phyloP scores from a whole-genome alignment of 2,329 filamentous ascomycete species.

The Aspergillus sp. region DNA sequence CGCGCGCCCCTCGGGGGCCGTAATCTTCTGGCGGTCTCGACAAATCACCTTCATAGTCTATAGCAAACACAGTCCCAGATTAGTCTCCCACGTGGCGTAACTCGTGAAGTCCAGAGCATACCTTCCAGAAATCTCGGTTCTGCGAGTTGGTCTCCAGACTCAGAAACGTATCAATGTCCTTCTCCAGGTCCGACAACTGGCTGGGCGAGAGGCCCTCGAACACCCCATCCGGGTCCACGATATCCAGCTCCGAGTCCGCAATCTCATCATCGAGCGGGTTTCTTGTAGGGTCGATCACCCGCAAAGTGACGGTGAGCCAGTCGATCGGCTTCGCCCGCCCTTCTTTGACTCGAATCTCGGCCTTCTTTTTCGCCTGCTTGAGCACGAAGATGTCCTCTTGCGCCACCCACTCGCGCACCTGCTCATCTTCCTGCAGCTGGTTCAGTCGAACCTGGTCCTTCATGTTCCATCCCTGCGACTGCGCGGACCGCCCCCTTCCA shows the following conservation, averaged over 20 bases:
- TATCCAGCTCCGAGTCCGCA: conserved; percentile 70
- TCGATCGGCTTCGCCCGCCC: conserved; percentile 89
- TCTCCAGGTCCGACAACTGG: conserved; percentile 72
- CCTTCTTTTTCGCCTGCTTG: conserved; percentile 97
- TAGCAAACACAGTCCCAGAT: conserved; percentile 4
- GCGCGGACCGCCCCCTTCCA: conserved; percentile 18
- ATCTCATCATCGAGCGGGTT: conserved; percentile 80
- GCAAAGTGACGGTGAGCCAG: conserved; percentile 85
- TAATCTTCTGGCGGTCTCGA: conserved; percentile 68
- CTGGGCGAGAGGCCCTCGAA: conserved; percentile 68
- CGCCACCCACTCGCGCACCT: conserved; percentile 79
- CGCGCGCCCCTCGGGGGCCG: conserved; percentile 67
- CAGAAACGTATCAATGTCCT: conserved; percentile 77
- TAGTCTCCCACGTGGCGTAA: conserved; percentile 3
- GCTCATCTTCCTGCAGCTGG: conserved; percentile 69
- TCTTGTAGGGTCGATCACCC: conserved; percentile 80
- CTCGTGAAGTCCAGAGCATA: conserved; percentile 30
- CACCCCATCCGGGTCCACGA: conserved; percentile 77
- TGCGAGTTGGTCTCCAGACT: conserved; percentile 72
- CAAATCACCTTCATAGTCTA: conserved; percentile 81
- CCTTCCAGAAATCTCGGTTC: conserved; percentile 85
- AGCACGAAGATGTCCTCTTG: conserved; percentile 95
- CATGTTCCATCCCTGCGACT: conserved; percentile 29
- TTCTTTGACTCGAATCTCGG: conserved; percentile 88
- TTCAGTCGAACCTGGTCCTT: conserved; percentile 48